Evolutionary conservation across 805 yeast genomes (phyloP).

Genomic region (Candida railenensis): DNA sequence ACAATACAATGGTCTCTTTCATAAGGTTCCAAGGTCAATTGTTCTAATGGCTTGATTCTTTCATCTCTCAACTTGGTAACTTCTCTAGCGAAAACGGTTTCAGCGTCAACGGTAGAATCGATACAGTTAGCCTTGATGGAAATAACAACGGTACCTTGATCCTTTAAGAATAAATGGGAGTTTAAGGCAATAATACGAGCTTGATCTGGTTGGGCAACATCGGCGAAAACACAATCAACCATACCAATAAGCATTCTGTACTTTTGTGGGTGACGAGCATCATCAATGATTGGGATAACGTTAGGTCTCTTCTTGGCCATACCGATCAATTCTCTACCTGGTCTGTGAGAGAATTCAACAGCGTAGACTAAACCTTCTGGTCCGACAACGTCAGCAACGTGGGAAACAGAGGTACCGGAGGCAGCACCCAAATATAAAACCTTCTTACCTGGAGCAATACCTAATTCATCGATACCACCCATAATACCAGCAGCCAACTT

Average conservation of each 20-base stretch:
- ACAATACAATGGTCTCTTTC: slow-evolving; percentile 99
- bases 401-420: slow-evolving; percentile 98
- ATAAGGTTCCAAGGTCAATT: slow-evolving; percentile 97
- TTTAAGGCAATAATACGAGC: slow-evolving; percentile 99
- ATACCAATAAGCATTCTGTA: slow-evolving; percentile 98
- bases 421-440: slow-evolving; percentile 98
- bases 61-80: slow-evolving; percentile 98
- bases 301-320: slow-evolving; percentile 99
- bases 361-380: slow-evolving; percentile 99
- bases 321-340: slow-evolving; percentile 98
- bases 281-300: slow-evolving; percentile 97
- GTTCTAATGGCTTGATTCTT: slow-evolving; percentile 97
- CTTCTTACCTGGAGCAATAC: slow-evolving; percentile 97
- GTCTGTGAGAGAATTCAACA: slow-evolving; percentile 99
- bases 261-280: slow-evolving; percentile 99
- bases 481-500: slow-evolving; percentile 99
- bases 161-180: slow-evolving; percentile 97
- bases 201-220: slow-evolving; percentile 99
- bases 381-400: slow-evolving; percentile 97
- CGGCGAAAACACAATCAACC: slow-evolving; percentile 99
- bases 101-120: slow-evolving; percentile 99
- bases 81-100: slow-evolving; percentile 98
- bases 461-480: slow-evolving; percentile 98
- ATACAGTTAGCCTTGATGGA: slow-evolving; percentile 99
- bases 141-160: slow-evolving; percentile 97